A percentile compares a stretch with the other conserved stretches of the same genome.
phyloP scores from a whole-genome alignment of 352 stramenopile species.

The Pythium dissotocum region DNA sequence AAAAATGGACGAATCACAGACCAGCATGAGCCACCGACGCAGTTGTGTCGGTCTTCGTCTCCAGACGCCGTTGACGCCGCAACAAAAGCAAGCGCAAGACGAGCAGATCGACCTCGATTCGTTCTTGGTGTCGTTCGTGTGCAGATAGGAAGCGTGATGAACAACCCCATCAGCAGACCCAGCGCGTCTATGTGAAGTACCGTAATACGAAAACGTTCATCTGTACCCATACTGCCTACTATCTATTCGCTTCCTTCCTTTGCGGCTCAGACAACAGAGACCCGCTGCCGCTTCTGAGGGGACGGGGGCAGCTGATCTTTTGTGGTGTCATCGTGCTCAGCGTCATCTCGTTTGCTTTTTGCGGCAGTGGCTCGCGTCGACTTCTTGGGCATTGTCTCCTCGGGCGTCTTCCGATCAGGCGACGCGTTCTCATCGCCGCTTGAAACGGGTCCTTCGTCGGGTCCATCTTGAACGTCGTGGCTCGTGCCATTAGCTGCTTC shows the following conservation, averaged over 20 bases:
- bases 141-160: constrained; percentile 6
- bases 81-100: not conserved
- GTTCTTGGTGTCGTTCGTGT: constrained; percentile 30
- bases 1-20: constrained; percentile 1
- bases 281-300: constrained; percentile 23
- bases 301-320: constrained; percentile 14
- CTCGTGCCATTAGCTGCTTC: not conserved
- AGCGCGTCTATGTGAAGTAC: no score
- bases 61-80: not conserved
- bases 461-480: not conserved
- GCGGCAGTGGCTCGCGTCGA: not conserved
- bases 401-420: not conserved
- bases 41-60: not conserved
- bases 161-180: not conserved
- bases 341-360: not conserved
- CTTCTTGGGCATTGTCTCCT: not conserved
- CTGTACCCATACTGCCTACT: not conserved
- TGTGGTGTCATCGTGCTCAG: not conserved
- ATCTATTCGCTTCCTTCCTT: not conserved
- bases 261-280: constrained; percentile 16
- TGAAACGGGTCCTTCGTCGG: not conserved
- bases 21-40: not conserved
- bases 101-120: constrained; percentile 20
- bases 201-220: not conserved
- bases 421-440: not conserved